Percentiles rank a stretch among this genome's conserved stretches.
These are phyloP conservation scores for Cyberlindnera mrakii DNA, from an alignment of 805 yeast species.

Conservation along the genomic window DNA sequence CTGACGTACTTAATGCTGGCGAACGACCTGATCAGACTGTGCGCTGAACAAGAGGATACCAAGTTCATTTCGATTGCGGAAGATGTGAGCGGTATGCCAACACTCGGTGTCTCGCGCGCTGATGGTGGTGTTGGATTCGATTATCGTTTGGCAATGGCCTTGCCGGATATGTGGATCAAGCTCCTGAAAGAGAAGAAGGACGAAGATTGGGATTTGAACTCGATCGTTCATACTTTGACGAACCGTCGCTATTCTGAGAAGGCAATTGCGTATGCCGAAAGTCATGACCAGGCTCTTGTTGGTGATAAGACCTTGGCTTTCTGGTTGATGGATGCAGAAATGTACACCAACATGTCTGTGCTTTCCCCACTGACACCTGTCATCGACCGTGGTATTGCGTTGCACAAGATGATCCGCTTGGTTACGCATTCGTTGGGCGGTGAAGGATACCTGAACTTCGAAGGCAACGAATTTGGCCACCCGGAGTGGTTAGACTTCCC, in stretches of 20 bases:
- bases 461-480: constrained; percentile 98
- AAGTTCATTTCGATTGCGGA: constrained; percentile 81
- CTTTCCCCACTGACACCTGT: constrained; percentile 67
- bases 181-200: constrained; percentile 75
- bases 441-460: constrained; percentile 92
- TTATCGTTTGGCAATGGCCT: constrained; percentile 91
- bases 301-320: constrained; percentile 96
- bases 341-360: constrained; percentile 92
- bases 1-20: constrained; percentile 84
- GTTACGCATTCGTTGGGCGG: constrained; percentile 92
- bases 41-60: constrained; percentile 37
- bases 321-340: constrained; percentile 98
- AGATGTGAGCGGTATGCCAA: constrained; percentile 97
- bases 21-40: constrained; percentile 63
- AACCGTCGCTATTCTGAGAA: constrained; percentile 85
- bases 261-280: constrained; percentile 88
- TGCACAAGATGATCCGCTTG: constrained; percentile 87
- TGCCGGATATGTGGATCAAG: constrained; percentile 99
- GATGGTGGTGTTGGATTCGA: constrained; percentile 92
- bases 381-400: constrained; percentile 82
- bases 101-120: constrained; percentile 68
- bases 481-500: constrained; percentile 99
- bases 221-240: constrained; percentile 73
- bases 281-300: constrained; percentile 95
- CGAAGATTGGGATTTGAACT: constrained; percentile 87